A percentile compares a stretch with the other conserved stretches of the same genome.
phyloP scores from a whole-genome alignment of 352 stramenopile genomes.

The Pythium utonaiense region DNA sequence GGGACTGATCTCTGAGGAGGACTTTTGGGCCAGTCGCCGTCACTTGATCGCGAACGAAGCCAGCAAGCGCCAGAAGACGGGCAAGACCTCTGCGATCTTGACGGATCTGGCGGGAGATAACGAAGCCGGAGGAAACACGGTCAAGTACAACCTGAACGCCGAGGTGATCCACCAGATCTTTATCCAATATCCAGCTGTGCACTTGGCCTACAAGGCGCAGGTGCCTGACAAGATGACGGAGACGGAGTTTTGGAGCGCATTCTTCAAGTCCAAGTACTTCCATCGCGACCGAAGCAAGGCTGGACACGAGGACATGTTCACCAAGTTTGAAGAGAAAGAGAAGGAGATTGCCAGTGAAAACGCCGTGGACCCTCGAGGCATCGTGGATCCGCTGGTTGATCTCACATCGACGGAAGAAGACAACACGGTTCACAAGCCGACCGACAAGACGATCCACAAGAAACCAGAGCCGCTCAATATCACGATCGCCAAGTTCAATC shows the following conservation, averaged over 20 bases:
- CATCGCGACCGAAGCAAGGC: conserved; percentile 72
- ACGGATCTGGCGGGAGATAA: conserved; percentile 76
- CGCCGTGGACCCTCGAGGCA: conserved; percentile 50
- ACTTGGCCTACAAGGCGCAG: conserved; percentile 80
- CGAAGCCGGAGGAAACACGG: conserved; percentile 62
- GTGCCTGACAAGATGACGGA: conserved; percentile 88
- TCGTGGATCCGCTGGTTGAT: conserved; percentile 79
- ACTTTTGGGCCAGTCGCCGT: conserved; percentile 82
- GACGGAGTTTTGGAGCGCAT: conserved; percentile 85
- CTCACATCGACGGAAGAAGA: conserved; percentile 72
- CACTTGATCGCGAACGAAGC: conserved; percentile 82
- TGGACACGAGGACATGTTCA: conserved; percentile 83
- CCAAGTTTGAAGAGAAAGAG: conserved; percentile 80
- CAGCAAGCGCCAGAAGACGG: conserved; percentile 83
- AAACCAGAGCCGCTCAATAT: conserved; percentile 42
- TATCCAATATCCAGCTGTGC: conserved; percentile 84
- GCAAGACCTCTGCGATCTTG: conserved; percentile 80
- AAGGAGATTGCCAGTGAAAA: conserved; percentile 43
- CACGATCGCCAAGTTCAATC: conserved; percentile 87
- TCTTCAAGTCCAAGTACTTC: conserved; percentile 90
- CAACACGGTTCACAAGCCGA: conserved; percentile 36
- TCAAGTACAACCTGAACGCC: conserved; percentile 89
- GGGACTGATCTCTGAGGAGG: conserved; percentile 79
- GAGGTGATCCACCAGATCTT: conserved; percentile 90
- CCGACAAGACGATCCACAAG: conserved; percentile 24